Evolutionary conservation across 805 yeast genomes (phyloP).

Genomic region (Saturnispora quitensis): DNA sequence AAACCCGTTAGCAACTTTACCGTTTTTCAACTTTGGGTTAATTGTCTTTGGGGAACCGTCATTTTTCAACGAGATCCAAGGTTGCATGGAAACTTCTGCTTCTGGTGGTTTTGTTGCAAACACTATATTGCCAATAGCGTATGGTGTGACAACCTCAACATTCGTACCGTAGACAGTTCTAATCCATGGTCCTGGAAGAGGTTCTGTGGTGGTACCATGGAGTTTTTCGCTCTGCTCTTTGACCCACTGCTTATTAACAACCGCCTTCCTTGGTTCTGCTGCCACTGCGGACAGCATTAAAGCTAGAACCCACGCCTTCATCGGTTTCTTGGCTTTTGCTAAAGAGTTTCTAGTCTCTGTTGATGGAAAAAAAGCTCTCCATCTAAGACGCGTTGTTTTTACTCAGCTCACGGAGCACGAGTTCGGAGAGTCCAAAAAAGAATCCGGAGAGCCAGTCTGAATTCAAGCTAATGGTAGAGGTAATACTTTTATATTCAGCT

Average conservation of each 20-base stretch:
- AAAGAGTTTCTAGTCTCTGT: not conserved
- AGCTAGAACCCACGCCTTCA: not conserved
- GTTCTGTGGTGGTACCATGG: slow-evolving; percentile 11
- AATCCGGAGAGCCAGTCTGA: not conserved
- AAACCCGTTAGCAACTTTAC: slow-evolving; percentile 50
- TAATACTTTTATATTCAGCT: too few relatives aligned
- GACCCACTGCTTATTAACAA: slow-evolving; percentile 21
- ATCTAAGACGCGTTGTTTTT: not conserved
- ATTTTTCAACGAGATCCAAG: slow-evolving; percentile 73
- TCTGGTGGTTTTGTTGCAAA: slow-evolving; percentile 62
- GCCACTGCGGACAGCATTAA: not conserved
- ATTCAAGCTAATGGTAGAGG: not conserved
- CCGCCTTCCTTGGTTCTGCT: slow-evolving; percentile 16
- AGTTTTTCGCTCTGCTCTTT: slow-evolving; percentile 15
- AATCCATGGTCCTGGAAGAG: slow-evolving; percentile 52
- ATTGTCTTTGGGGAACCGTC: slow-evolving; percentile 77
- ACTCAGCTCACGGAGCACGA: not conserved
- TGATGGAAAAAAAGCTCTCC: not conserved
- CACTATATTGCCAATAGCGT: slow-evolving; percentile 55
- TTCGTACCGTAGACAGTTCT: slow-evolving; percentile 55
- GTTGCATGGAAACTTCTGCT: slow-evolving; percentile 46
- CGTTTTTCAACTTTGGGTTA: slow-evolving; percentile 66
- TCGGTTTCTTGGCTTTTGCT: not conserved
- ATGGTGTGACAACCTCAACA: slow-evolving; percentile 54
- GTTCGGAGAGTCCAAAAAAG: not conserved